Conservation (phyloP, 1,139 yeast genomes). For the Candida tetrigidarum region DNA sequence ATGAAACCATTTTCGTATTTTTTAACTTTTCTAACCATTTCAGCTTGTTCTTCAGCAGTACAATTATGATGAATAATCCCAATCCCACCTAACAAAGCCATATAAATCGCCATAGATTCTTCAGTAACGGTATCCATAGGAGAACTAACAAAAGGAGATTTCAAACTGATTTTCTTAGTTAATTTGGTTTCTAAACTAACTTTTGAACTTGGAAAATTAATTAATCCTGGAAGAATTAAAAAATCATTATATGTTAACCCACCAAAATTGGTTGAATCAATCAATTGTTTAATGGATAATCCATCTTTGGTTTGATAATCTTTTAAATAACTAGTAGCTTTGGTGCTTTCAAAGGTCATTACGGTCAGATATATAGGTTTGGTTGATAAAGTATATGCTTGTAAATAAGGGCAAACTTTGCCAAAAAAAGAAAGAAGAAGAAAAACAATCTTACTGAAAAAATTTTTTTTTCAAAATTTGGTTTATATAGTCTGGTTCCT, state of each 20-base stretch:
- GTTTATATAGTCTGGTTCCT: no score
- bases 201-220: conserved; percentile 78
- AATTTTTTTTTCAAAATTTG: conserved; percentile 10
- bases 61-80: conserved; percentile 99
- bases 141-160: conserved; percentile 94
- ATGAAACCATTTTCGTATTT: conserved; percentile 98
- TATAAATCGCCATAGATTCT: conserved; percentile 95
- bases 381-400: conserved; percentile 9
- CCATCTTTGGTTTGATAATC: conserved; percentile 81
- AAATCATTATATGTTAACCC: conserved; percentile 98
- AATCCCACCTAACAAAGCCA: conserved; percentile 99
- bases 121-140: conserved; percentile 99
- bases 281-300: conserved; percentile 76
- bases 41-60: conserved; percentile 96
- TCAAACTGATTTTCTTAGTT: conserved; percentile 89
- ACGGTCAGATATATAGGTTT: conserved; percentile 10
- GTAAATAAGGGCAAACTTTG: conserved; percentile 42
- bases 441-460: conserved; percentile 11
- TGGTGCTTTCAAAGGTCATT: conserved; percentile 57
- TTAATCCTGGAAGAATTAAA: conserved; percentile 93
- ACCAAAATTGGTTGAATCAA: conserved; percentile 90
- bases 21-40: conserved; percentile 96
- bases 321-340: conserved; percentile 70
- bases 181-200: conserved; percentile 84
- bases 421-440: conserved; percentile 42